Conservation (phyloP, 225 moss, liverwort and hornwort genomes). For the Pseudoscleropodium purum region DNA sequence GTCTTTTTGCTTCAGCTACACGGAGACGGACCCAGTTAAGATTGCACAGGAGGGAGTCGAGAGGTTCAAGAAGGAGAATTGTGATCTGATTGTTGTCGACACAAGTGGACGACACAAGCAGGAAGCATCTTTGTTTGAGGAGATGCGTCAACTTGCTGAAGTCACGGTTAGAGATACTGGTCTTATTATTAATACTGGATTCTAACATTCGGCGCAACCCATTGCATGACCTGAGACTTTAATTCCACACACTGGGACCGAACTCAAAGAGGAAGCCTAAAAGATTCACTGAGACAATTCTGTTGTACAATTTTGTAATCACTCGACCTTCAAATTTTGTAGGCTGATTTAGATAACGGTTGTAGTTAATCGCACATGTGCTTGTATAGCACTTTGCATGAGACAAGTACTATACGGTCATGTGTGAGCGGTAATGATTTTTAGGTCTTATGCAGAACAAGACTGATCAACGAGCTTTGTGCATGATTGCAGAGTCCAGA, state of each 20-base stretch:
- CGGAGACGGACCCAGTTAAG: slow-evolving; percentile 76
- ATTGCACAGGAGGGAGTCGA: slow-evolving; percentile 86
- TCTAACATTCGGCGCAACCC: neutral
- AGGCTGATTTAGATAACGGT: neutral
- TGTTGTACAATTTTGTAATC: neutral
- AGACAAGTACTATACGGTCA: neutral
- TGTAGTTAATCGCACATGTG: neutral
- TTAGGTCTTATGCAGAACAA: neutral
- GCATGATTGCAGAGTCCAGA: slow-evolving; percentile 63
- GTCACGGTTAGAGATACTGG: slow-evolving; percentile 44
- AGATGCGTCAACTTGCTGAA: slow-evolving; percentile 92
- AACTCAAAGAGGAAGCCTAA: neutral
- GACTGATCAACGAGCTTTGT: neutral
- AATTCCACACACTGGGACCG: neutral
- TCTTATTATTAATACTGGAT: neutral
- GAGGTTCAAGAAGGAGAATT: slow-evolving; percentile 81
- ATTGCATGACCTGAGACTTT: neutral
- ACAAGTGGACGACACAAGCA: slow-evolving; percentile 92
- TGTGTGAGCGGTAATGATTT: neutral
- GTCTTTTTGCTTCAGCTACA: slow-evolving; percentile 46
- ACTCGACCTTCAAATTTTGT: neutral
- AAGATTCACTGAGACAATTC: neutral
- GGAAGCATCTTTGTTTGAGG: slow-evolving; percentile 89
- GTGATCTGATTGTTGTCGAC: slow-evolving; percentile 88
- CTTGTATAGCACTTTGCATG: neutral